Evolutionary conservation across 1,139 yeast genomes (phyloP).

Genomic region (Candida sp.): DNA sequence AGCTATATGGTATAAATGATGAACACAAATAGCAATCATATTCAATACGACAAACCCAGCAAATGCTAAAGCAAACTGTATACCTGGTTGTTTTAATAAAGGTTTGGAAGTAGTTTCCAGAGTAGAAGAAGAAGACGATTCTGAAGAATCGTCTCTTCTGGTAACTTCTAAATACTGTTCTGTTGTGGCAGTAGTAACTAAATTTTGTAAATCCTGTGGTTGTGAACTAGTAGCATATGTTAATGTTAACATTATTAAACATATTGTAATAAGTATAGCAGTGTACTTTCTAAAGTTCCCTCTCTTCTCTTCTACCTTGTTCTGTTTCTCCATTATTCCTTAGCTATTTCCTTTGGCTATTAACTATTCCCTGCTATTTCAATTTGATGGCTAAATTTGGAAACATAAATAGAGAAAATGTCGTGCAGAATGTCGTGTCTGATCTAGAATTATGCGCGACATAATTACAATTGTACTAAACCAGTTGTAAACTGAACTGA

Average conservation of each 20-base stretch:
- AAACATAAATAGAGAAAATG: too few relatives aligned
- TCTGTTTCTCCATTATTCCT: neutral
- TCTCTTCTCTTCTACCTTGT: neutral
- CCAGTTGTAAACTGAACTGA: too few relatives aligned
- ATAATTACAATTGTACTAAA: too few relatives aligned
- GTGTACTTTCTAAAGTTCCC: neutral
- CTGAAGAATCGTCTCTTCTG: neutral
- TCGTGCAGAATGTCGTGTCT: too few relatives aligned
- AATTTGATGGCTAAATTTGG: neutral
- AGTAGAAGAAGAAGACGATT: neutral
- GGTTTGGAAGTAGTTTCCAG: neutral
- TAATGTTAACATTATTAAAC: neutral
- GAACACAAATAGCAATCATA: conserved; percentile 32
- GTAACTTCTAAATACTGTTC: neutral
- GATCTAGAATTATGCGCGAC: too few relatives aligned
- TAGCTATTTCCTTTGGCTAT: neutral
- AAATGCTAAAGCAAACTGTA: conserved; percentile 26
- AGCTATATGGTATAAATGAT: conserved; percentile 29
- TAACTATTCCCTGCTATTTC: neutral
- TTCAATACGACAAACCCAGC: conserved; percentile 29
- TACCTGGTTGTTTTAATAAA: conserved; percentile 13
- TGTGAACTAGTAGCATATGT: neutral
- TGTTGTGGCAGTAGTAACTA: neutral
- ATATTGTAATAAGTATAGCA: neutral
- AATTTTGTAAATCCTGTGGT: neutral